Evolutionary conservation across 2,329 filamentous ascomycete species (phyloP).

Genomic region (Claviceps purpurea): DNA sequence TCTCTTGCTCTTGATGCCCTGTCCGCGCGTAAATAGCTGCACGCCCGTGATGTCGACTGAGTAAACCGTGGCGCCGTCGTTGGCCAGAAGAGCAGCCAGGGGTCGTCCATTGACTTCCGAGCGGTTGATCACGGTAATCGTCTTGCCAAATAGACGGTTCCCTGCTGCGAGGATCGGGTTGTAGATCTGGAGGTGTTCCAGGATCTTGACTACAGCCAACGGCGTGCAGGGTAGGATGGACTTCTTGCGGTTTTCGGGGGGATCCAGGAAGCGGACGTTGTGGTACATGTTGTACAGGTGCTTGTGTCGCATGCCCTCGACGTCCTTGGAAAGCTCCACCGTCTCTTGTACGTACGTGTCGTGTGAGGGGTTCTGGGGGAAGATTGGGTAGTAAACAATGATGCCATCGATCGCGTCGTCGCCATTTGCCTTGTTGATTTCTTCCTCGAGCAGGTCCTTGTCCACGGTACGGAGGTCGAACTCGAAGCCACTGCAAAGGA

Average conservation of each 20-base stretch:
- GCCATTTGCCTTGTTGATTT: conserved; percentile 71
- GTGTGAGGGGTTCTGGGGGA: conserved; percentile 63
- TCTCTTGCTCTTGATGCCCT: conserved; percentile 70
- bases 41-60: conserved; percentile 86
- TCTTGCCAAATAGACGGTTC: conserved; percentile 84
- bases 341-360: conserved; percentile 96
- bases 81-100: conserved; percentile 82
- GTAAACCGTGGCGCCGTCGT: conserved; percentile 92
- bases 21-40: conserved; percentile 81
- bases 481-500: conserved; percentile 57
- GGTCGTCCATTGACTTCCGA: conserved; percentile 92
- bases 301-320: conserved; percentile 85
- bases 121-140: conserved; percentile 91
- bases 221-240: conserved; percentile 92
- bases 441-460: conserved; percentile 82
- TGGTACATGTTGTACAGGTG: conserved; percentile 99
- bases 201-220: conserved; percentile 88
- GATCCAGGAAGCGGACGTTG: conserved; percentile 88
- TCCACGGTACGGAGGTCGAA: conserved; percentile 76
- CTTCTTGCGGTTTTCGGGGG: conserved; percentile 64
- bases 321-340: conserved; percentile 79
- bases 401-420: conserved; percentile 71
- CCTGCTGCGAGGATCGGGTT: conserved; percentile 88
- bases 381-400: conserved; percentile 98
- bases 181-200: conserved; percentile 93